Evolutionary conservation across 2,329 filamentous ascomycete genomes (phyloP), one percentile per base, ranked within the genome.

Genomic region (Xylaria polymorpha): DNA sequence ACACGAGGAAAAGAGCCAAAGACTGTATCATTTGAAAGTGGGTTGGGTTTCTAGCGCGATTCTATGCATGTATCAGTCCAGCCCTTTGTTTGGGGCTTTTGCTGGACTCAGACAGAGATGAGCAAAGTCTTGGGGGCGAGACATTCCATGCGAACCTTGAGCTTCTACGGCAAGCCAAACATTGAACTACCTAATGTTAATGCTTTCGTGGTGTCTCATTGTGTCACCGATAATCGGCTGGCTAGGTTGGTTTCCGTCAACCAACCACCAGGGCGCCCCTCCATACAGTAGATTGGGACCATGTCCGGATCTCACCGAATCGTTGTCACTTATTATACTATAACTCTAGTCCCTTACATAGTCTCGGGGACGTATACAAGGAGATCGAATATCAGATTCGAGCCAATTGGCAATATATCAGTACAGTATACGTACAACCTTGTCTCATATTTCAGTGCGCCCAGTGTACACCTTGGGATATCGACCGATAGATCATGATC

Each of bases 401-500:
- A 65, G 8, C 20, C n/a, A 46, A 53, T 35, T 32, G 48, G 43
- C 51, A 32, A 60, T 25, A 39, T 56, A 22, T 55, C 22, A 29
- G 9, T 61, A 7, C 22, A 29, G 9, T 61, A 7, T 14, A 64
- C 29, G 32, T 32, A 59, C 32, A 56, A 43, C 41, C 61, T 51
- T 56, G 57, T 58, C 56, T 48, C 41, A 64, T 41, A 43, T 57
- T 39, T 14, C 12, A 53, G 25, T 29, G 20, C 35, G 43, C 50
- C 48, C 39, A 48, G 32, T 35, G 39, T 57, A 61, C n/a, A 39
- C 14, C 35, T 29, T 39, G 32, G 41, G 14, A 35, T 22, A 41
- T 44, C 48, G 57, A 39, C 55, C 57, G 59, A 58, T 61, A 56
- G 56, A 61, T 44, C 43, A 41, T n/a, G 44, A 59, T 69, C 67